Conservation (phyloP, 805 yeast species). For the Barnettozyma siamensis region DNA sequence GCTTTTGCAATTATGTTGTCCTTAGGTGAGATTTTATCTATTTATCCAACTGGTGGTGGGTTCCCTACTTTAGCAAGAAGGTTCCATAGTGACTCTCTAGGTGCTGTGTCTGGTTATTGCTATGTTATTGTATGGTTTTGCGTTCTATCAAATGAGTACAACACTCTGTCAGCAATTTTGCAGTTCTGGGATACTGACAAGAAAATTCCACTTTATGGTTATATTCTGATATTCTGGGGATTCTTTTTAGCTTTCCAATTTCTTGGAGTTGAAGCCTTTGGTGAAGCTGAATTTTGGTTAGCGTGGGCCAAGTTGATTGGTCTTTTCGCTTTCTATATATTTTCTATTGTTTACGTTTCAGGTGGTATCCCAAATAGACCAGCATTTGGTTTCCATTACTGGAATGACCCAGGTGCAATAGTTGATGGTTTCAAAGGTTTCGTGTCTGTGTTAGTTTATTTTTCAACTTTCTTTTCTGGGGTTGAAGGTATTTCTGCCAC, state of each 20-base stretch:
- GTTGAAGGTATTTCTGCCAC: constrained; percentile 70
- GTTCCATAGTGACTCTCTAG: constrained; percentile 47
- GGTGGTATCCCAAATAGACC: constrained; percentile 36
- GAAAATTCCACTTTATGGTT: constrained; percentile 49
- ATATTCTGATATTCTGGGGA: constrained; percentile 48
- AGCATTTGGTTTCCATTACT: constrained; percentile 29
- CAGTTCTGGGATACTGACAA: constrained; percentile 40
- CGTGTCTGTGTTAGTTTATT: constrained; percentile 57
- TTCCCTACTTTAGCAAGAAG: constrained; percentile 48
- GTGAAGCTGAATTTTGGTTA: constrained; percentile 52
- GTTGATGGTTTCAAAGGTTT: constrained; percentile 47
- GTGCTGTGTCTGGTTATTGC: constrained; percentile 50
- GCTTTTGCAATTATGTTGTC: constrained; percentile 52
- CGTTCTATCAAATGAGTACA: constrained; percentile 51
- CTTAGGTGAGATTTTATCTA: constrained; percentile 52
- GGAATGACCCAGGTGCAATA: constrained; percentile 29
- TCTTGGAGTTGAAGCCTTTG: constrained; percentile 48
- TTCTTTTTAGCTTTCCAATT: constrained; percentile 45
- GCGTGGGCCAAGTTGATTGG: constrained; percentile 47
- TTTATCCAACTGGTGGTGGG: constrained; percentile 42
- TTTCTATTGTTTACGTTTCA: constrained; percentile 38
- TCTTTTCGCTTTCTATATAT: constrained; percentile 43
- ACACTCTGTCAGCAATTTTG: constrained; percentile 45
- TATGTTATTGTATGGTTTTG: constrained; percentile 56
- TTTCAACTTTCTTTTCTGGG: constrained; percentile 75